These are phyloP conservation scores for Aspergillus puulaauensis DNA, from an alignment of 2,329 filamentous ascomycete genomes.

Conservation along the genomic window DNA sequence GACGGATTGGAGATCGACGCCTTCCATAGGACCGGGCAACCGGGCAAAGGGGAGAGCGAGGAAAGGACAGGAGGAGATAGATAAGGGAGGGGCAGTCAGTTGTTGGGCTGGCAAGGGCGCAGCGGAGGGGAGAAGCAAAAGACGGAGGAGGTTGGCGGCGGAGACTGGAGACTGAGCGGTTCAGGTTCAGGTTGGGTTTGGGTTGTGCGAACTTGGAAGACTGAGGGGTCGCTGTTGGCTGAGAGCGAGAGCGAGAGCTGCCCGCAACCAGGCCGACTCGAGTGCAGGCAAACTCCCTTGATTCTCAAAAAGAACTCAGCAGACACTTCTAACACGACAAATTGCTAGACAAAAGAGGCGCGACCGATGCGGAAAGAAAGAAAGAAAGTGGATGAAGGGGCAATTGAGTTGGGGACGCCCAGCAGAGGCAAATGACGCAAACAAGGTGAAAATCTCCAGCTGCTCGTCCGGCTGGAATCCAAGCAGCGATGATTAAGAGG, in stretches of 20 bases:
- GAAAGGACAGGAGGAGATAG: neutral
- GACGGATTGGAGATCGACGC: slow-evolving; percentile 62
- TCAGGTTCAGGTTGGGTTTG: neutral
- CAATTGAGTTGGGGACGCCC: slow-evolving; percentile 4
- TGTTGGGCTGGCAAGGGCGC: slow-evolving; percentile 8
- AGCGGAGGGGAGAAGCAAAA: neutral
- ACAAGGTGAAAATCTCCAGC: slow-evolving; percentile 16
- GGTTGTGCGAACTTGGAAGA: slow-evolving; percentile 10
- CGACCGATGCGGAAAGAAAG: neutral
- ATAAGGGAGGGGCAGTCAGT: neutral
- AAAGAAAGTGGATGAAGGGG: neutral
- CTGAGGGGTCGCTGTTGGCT: slow-evolving; percentile 11
- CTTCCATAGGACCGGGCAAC: slow-evolving; percentile 55
- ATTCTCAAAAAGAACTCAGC: neutral
- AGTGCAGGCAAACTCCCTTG: too few relatives aligned
- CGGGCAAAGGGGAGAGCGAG: slow-evolving; percentile 11
- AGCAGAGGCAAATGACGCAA: slow-evolving; percentile 19
- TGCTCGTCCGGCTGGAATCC: neutral
- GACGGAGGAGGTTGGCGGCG: slow-evolving; percentile 9
- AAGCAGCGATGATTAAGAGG: neutral
- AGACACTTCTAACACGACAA: neutral
- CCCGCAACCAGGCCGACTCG: slow-evolving; percentile 8
- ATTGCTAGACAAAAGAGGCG: neutral
- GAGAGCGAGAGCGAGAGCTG: neutral
- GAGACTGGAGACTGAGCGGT: neutral